Base-by-base conservation (phyloP, 768 basidiomycete genomes). In the Royoungia palumana region DNA sequence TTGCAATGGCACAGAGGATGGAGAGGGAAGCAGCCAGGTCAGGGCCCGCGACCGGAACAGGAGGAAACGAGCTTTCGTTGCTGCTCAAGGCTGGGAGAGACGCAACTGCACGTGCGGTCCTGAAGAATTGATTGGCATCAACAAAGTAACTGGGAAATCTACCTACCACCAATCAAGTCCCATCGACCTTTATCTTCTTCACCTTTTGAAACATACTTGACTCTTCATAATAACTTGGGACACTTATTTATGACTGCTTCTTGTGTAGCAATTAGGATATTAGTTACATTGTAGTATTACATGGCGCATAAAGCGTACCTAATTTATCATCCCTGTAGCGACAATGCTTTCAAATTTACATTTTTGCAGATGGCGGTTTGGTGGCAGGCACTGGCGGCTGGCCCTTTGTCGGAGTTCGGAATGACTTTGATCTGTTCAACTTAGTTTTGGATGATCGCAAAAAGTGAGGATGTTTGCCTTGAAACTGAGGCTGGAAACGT, bases 11-110 rank as follows among this genome's bases (percentile, higher is more conserved):
- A 65, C 68, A 69, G 46, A 70, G 72, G 47, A 67, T 79, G 51
- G 71, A 77, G 44, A 67, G 65, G 35, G 68, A 67, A 40, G 71
- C 71, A 28, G 66, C 70, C 37, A 70, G 71, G 55, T 55, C 75
- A 41, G 79, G 79, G 0, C 82, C 78, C 19, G 77, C 81, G 14
- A 79, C 82, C 35, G 95, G 95, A 3, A 97, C 95, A 1, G 95
- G 95, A 25, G 95, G 95, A 2, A 96, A 86, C 53, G 82, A 85
- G 34, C 72, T 97, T 19, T 81, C 90, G 12, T 68, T 79, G 11
- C 80, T 96, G 40, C 75, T 99, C 50, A 97, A 96, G 69, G 83
- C 87, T 17, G 90, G 89, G 12, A 79, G 95, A 49, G 94, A 96
- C 58, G 89, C 93, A 25, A 98, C 95, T 6, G 62, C 70, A 47